Conservation (phyloP, 2,329 filamentous ascomycete genomes). For the Paraphoma sp. region DNA sequence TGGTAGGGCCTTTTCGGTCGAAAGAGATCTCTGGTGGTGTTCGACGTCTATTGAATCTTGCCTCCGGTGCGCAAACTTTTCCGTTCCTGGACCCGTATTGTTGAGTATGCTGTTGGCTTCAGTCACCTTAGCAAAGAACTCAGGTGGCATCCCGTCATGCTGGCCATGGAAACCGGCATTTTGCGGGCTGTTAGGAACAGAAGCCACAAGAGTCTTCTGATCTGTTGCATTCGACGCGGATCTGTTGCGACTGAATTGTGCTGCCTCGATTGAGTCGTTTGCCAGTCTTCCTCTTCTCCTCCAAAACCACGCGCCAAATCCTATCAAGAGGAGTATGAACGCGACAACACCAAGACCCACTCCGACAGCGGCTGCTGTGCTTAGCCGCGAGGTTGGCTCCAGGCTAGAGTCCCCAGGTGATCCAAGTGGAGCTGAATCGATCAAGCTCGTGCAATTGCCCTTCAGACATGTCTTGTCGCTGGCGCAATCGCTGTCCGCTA, state of each 20-base stretch:
- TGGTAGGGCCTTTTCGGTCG: constrained; percentile 17
- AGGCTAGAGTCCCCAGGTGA: constrained; percentile 22
- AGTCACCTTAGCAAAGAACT: constrained; percentile 18
- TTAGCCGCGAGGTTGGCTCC: constrained; percentile 25
- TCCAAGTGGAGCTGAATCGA: constrained; percentile 27
- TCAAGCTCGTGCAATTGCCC: constrained; percentile 22
- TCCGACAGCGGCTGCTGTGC: constrained; percentile 28
- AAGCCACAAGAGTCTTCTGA: constrained; percentile 33
- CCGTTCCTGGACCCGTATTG: constrained; percentile 1
- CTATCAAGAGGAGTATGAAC: constrained; percentile 26
- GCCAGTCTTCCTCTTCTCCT: constrained; percentile 19
- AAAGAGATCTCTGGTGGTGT: neutral
- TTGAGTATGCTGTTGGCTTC: constrained; percentile 1
- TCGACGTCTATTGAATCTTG: constrained; percentile 1
- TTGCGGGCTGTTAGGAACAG: constrained; percentile 31
- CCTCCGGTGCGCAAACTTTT: constrained; percentile 6
- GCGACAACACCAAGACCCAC: constrained; percentile 34
- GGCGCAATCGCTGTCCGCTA: constrained; percentile 30
- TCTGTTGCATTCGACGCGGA: constrained; percentile 30
- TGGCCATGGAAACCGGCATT: constrained; percentile 18
- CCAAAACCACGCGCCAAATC: constrained; percentile 31
- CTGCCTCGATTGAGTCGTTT: constrained; percentile 20
- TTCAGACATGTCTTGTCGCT: constrained; percentile 31
- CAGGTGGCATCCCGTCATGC: constrained; percentile 11
- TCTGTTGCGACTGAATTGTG: constrained; percentile 8